Base-by-base conservation (phyloP, 202 grass and related monocot genomes). In the Setaria viridis region DNA sequence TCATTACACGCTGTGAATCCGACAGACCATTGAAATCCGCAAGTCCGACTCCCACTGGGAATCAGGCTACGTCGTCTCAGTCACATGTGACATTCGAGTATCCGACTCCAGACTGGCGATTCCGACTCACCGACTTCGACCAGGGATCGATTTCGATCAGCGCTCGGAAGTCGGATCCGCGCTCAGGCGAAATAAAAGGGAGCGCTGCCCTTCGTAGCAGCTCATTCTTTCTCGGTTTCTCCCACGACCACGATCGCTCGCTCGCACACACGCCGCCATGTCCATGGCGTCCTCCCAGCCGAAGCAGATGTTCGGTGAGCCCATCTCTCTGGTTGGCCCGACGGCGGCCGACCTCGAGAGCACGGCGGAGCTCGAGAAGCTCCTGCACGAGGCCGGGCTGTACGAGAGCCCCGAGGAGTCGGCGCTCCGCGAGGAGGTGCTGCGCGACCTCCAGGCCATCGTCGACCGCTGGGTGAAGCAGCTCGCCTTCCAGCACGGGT, bases 271-370 rank as follows among this genome's bases (percentile, higher is more conserved):
- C 29, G 7, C 3, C 35, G 30, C 0, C 48, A 54, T 19, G 30
- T 9, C 9, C 4, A 69, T 58, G 53, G 51, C 74, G 11, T 57
- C 29, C 49, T 39, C 11, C 39, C 39, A 41, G 5, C 4, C 58
- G 21, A 41, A 67, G 3, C 5, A 58, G 35, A 30, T 65, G 62
- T 41, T 67, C 33, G 16, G 15, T 48, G 72, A 97, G 51, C 88
- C 92, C 35, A 93, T 97, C 58, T 97, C 94, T 15, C 88, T 87
- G 14, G 56, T 72, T 6, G 84, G 82, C 62, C 94, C 92, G 34
- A 92, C 86, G 63, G 59, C 86, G 6, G 78, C 64, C 30, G 90
- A 97, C 73, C 65, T 87, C 1, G 66, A 78, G 46, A 84, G 68
- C 58, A 91, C 84, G n/a, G 74, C 66, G 20, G 39, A 81, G 75